These are phyloP conservation scores for Globisporangium acanthophoron DNA, from an alignment of 352 stramenopile species.

Conservation along the genomic window DNA sequence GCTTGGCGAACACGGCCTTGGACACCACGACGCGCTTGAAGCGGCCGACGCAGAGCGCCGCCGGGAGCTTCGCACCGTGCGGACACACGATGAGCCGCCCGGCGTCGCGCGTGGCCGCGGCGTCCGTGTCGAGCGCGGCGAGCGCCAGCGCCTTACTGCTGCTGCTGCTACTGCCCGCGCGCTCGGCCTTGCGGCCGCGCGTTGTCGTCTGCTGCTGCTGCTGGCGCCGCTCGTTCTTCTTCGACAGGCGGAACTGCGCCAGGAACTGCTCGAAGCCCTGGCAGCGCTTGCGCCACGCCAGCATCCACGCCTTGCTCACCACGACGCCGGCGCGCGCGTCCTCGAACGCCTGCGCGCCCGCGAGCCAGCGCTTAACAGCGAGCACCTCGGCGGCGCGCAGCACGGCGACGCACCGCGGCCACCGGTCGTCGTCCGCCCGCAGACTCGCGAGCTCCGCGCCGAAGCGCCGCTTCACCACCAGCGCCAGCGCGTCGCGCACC, in stretches of 20 bases:
- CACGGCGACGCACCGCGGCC: conserved; percentile 51
- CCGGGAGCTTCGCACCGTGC: conserved; percentile 53
- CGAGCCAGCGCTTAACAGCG: conserved; percentile 52
- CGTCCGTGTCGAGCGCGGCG: conserved; percentile 20
- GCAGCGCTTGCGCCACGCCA: conserved; percentile 69
- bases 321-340: conserved; percentile 38
- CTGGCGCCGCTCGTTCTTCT: conserved; percentile 42
- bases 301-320: conserved; percentile 67
- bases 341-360: conserved; percentile 33
- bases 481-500: conserved; percentile 51
- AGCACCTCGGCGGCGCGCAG: conserved; percentile 63
- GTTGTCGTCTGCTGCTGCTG: conserved; percentile 11
- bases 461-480: conserved; percentile 52
- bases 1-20: conserved; percentile 34
- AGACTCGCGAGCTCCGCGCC: conserved; percentile 48
- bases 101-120: conserved; percentile 24
- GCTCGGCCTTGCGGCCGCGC: neutral
- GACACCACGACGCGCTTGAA: conserved; percentile 51
- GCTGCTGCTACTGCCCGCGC: conserved; percentile 10
- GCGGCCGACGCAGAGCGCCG: conserved; percentile 51
- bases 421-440: conserved; percentile 37
- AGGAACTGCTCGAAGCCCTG: conserved; percentile 70
- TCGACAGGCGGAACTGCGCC: conserved; percentile 61
- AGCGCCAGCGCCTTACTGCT: neutral
- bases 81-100: conserved; percentile 60